A percentile compares a stretch with the other conserved stretches of the same genome.
Evolutionary conservation across 352 stramenopile genomes (phyloP).

Genomic region (Albugo candida): DNA sequence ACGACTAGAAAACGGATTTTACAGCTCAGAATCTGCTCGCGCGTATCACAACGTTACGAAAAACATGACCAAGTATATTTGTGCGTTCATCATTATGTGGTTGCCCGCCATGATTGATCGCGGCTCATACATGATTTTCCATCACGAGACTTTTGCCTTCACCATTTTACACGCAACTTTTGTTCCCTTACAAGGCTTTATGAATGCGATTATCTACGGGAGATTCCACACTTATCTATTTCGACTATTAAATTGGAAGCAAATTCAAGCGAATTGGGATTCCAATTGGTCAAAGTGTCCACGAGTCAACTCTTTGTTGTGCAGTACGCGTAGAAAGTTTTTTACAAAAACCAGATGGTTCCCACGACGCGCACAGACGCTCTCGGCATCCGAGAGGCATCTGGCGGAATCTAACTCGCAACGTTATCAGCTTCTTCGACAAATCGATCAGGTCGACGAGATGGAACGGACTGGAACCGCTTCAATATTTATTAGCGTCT

Average conservation of each 20-base stretch:
- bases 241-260: conserved; percentile 27
- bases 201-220: conserved; percentile 72
- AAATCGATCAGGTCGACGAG: conserved; percentile 18
- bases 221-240: conserved; percentile 71
- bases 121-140: conserved; percentile 33
- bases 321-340: too few relatives aligned
- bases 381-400: too few relatives aligned
- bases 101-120: conserved; percentile 43
- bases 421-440: conserved; percentile 12
- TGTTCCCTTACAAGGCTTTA: conserved; percentile 64
- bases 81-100: conserved; percentile 65
- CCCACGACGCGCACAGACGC: too few relatives aligned
- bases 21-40: conserved; percentile 1
- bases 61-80: conserved; percentile 70
- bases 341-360: too few relatives aligned
- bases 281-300: not conserved
- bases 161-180: conserved; percentile 57
- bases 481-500: conserved; percentile 61
- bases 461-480: conserved; percentile 37
- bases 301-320: too few relatives aligned
- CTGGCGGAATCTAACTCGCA: too few relatives aligned
- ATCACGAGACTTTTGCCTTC: conserved; percentile 30
- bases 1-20: conserved; percentile 26
- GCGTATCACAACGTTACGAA: conserved; percentile 66
- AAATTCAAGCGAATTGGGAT: conserved; percentile 12